A percentile compares a stretch with the other conserved stretches of the same genome.
Evolutionary conservation across 352 stramenopile species (phyloP).

Genomic region (Phytophthora sp.): DNA sequence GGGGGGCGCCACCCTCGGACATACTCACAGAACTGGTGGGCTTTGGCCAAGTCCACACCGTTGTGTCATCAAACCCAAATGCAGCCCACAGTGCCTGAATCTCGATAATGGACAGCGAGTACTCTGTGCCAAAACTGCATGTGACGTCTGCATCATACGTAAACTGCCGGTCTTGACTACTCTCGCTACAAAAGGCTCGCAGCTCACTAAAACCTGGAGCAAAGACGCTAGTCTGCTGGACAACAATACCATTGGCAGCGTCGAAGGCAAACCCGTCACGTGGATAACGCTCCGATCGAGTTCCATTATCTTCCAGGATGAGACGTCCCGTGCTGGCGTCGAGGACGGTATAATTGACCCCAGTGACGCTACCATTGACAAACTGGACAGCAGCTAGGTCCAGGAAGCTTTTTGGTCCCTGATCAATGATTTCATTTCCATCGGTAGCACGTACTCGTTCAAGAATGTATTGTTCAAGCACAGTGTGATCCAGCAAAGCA

Average conservation of each 20-base stretch:
- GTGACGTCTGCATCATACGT: slow-evolving; percentile 31
- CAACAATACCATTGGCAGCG: background rate
- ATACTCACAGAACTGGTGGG: background rate
- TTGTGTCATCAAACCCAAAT: slow-evolving; percentile 35
- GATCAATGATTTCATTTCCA: background rate
- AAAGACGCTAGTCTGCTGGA: slow-evolving; percentile 16
- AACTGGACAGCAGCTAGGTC: slow-evolving; percentile 57
- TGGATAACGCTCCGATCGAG: slow-evolving; percentile 47
- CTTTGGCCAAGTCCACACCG: slow-evolving; percentile 32
- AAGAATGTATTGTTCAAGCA: slow-evolving; percentile 45
- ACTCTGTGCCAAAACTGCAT: slow-evolving; percentile 33
- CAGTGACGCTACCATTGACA: slow-evolving; percentile 42
- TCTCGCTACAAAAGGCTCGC: slow-evolving; percentile 47
- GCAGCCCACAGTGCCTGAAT: slow-evolving; percentile 23
- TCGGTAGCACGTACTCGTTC: slow-evolving; percentile 22
- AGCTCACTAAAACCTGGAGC: slow-evolving; percentile 50
- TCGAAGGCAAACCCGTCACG: slow-evolving; percentile 37
- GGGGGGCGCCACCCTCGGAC: slow-evolving; percentile 10
- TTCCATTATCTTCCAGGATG: slow-evolving; percentile 35
- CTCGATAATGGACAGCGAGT: slow-evolving; percentile 27
- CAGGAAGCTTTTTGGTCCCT: slow-evolving; percentile 12
- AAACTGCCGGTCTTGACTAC: slow-evolving; percentile 31
- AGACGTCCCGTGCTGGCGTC: background rate
- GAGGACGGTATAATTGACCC: slow-evolving; percentile 31
- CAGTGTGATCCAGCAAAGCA: slow-evolving; percentile 40